Base-by-base conservation (phyloP, 1,139 yeast species). In the Zhuliangozyma blackwelliae region DNA sequence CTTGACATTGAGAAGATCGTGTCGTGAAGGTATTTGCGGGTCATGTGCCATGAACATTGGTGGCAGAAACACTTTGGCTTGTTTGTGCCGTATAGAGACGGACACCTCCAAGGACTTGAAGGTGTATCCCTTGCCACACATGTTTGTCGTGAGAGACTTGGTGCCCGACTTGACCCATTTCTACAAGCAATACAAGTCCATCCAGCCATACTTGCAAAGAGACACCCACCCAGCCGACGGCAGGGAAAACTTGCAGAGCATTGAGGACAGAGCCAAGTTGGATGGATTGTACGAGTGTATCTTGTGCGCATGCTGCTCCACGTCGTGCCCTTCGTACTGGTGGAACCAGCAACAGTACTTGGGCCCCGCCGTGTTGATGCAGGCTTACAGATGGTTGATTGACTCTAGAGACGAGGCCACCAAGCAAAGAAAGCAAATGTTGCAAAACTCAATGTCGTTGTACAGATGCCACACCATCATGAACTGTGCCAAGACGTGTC, bases 1-100 rank as follows among this genome's bases (percentile, higher is more conserved):
- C 25, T 77, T 92, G 59, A 92, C 98, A 4, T 85, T 92, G 68
- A 83, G 99, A 74, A 83, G 98, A 68, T 89, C 97, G 36, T 92
- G 98, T 72, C 90, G 99, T 74, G 99, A 92, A 69, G 99, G 99
- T 55, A 94, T 92, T 52, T 92, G 99, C 72, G 99, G 99, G 35
- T 92, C 97, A 5, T 92, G 99, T 75, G 99, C 99, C 53, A 92
- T 92, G 99, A 92, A 92, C 74, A 92, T 92, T 63, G 95, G 96
- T 48, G 99, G 99, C 51, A 77, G 85, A 61, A 92, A 92, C 75
- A 92, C 98, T 26, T 75, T 92, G 56, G 98, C 98, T 30, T 92
- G 98, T 70, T 73, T 94, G 53, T 89, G 97, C 72, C 84, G 89
- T 65, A 89, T 92, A 57, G 96, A 92, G 62, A 79, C 79, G 52